Conservation (phyloP, 2,329 filamentous ascomycete species). For the Teratosphaeria destructans region DNA sequence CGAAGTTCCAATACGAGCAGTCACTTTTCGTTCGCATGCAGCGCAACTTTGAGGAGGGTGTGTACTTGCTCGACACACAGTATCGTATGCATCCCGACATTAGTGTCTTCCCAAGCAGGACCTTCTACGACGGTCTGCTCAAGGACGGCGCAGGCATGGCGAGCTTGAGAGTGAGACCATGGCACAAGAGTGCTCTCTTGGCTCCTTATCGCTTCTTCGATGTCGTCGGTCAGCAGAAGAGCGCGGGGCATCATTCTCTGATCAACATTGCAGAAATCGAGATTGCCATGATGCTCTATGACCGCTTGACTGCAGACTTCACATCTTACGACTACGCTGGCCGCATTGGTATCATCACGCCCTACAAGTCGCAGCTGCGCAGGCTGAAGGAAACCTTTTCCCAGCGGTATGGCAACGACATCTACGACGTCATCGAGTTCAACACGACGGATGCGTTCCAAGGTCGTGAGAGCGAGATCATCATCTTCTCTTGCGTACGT, state of each 20-base stretch:
- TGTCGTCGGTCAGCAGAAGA: constrained; percentile 76
- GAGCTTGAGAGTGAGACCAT: constrained; percentile 62
- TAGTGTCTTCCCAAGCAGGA: constrained; percentile 75
- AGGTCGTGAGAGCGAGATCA: constrained; percentile 90
- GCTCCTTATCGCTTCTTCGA: constrained; percentile 97
- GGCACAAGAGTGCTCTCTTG: constrained; percentile 74
- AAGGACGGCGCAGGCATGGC: constrained; percentile 80
- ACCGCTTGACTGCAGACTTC: constrained; percentile 64
- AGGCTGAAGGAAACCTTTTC: constrained; percentile 69
- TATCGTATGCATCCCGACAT: constrained; percentile 99
- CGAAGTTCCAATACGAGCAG: constrained; percentile 90
- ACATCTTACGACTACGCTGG: constrained; percentile 42
- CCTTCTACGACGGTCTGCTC: constrained; percentile 85
- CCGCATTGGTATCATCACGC: constrained; percentile 94
- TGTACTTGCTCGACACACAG: constrained; percentile 92
- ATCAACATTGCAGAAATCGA: constrained; percentile 82
- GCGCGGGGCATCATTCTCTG: constrained; percentile 82
- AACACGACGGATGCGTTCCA: constrained; percentile 99
- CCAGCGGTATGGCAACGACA: constrained; percentile 59
- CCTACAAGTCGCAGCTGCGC: constrained; percentile 86
- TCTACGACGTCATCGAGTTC: constrained; percentile 79
- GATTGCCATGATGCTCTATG: constrained; percentile 75
- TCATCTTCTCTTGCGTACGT: constrained; percentile 97
- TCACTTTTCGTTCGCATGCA: constrained; percentile 99
- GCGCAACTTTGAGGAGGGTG: constrained; percentile 72